Evolutionary conservation across 768 basidiomycete genomes (phyloP).

Genomic region (Auricularia sp.): DNA sequence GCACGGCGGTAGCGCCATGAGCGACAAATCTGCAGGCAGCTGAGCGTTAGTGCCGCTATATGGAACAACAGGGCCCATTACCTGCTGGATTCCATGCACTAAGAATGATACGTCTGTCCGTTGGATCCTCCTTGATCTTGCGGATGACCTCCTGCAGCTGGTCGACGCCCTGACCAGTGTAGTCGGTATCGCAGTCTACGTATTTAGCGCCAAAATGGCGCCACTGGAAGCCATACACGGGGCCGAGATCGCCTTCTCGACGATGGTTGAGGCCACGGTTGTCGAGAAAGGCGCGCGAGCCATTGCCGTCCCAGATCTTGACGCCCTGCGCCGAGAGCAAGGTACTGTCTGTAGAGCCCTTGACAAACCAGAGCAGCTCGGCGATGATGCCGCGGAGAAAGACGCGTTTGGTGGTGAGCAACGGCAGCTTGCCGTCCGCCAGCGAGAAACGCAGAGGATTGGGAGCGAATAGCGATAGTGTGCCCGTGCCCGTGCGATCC

Average conservation of each 20-base stretch:
- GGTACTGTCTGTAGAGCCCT: conserved; percentile 72
- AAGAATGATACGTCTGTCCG: conserved; percentile 86
- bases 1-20: conserved; percentile 96
- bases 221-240: conserved; percentile 97
- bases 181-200: conserved; percentile 60
- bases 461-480: conserved; percentile 85
- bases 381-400: conserved; percentile 86
- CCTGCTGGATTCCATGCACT: conserved; percentile 99
- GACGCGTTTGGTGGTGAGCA: conserved; percentile 91
- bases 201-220: conserved; percentile 88
- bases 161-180: conserved; percentile 80
- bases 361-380: conserved; percentile 91
- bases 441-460: conserved; percentile 85
- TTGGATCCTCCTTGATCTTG: conserved; percentile 89
- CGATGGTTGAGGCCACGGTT: conserved; percentile 73
- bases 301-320: conserved; percentile 98
- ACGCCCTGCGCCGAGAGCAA: conserved; percentile 71
- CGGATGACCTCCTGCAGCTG: conserved; percentile 80
- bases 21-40: conserved; percentile 57
- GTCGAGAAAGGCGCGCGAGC: conserved; percentile 77
- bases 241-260: conserved; percentile 86
- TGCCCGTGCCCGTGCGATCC: conserved; percentile 94
- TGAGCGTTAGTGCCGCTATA: background rate
- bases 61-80: conserved; percentile 25
- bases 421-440: conserved; percentile 59